A percentile compares a stretch with the other conserved stretches of the same genome.
phyloP scores from a whole-genome alignment of 257 asterid species.

The Jasminum sambac region DNA sequence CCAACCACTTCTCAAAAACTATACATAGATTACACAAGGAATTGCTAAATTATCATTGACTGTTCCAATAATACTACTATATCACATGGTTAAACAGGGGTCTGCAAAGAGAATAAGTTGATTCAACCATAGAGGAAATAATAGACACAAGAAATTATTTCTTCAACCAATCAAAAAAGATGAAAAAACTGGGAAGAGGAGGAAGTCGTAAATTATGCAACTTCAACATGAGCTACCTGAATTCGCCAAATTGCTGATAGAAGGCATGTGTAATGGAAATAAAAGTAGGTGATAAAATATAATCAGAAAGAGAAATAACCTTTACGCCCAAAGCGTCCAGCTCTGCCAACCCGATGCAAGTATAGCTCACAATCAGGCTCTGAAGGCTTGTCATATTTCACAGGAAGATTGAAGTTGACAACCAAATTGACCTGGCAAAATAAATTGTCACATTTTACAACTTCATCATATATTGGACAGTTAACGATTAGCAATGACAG shows the following conservation, averaged over 20 bases:
- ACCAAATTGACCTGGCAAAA: constrained; percentile 85
- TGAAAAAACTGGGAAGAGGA: background rate
- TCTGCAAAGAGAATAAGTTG: background rate
- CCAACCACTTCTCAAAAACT: background rate
- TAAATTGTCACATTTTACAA: background rate
- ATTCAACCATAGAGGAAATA: background rate
- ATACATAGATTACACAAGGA: background rate
- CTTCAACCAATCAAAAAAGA: background rate
- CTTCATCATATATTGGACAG: constrained; percentile 7
- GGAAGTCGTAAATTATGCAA: background rate
- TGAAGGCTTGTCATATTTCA: constrained; percentile 34
- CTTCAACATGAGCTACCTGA: background rate
- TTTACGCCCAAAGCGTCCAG: constrained; percentile 98
- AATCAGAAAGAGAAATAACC: constrained; percentile 40
- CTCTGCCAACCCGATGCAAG: constrained; percentile 96
- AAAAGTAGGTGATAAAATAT: background rate
- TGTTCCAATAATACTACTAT: background rate
- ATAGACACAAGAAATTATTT: background rate
- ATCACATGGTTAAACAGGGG: background rate
- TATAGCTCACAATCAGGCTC: constrained; percentile 89
- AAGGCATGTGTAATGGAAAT: background rate
- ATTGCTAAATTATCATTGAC: background rate
- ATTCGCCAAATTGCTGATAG: background rate
- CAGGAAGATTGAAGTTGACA: constrained; percentile 84
- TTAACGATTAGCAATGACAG: background rate